Evolutionary conservation across 129 eudicot genomes (phyloP).

Genomic region (Rutidosis leptorrhynchoides): DNA sequence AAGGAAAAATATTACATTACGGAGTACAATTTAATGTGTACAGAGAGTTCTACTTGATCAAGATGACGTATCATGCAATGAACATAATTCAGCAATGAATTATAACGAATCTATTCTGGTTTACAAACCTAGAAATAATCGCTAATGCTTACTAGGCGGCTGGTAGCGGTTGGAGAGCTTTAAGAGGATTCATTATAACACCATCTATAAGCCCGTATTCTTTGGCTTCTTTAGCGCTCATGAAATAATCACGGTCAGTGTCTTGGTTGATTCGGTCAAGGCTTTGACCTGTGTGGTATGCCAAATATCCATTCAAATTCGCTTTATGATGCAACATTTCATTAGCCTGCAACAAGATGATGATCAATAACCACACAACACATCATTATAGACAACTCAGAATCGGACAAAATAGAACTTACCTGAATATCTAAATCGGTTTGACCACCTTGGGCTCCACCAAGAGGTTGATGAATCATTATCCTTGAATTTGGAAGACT

Average conservation of each 20-base stretch:
- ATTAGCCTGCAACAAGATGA: conserved; percentile 52
- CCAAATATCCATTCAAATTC: conserved; percentile 69
- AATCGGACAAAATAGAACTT: conserved; percentile 5
- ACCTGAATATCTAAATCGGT: conserved; percentile 92
- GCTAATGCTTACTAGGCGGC: conserved; percentile 33
- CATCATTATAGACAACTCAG: neutral
- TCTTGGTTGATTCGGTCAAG: conserved; percentile 74
- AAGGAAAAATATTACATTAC: conserved; percentile 21
- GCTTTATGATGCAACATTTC: conserved; percentile 96
- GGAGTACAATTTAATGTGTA: neutral
- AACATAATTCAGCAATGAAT: conserved; percentile 12
- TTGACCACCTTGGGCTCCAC: conserved; percentile 83
- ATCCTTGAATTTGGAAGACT: conserved; percentile 97
- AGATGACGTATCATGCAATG: conserved; percentile 10
- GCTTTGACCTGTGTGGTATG: conserved; percentile 94
- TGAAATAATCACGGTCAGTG: conserved; percentile 88
- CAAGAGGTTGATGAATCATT: conserved; percentile 99
- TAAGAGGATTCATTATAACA: conserved; percentile 73
- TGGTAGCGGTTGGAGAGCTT: conserved; percentile 75
- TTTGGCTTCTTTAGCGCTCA: conserved; percentile 95
- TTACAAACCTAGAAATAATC: conserved; percentile 15
- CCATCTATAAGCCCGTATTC: conserved; percentile 91
- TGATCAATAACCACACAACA: neutral
- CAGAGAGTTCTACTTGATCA: conserved; percentile 8
- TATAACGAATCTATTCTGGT: conserved; percentile 18